These are phyloP conservation scores for Harrya chromipes DNA, from an alignment of 768 basidiomycete genomes.

Conservation along the genomic window DNA sequence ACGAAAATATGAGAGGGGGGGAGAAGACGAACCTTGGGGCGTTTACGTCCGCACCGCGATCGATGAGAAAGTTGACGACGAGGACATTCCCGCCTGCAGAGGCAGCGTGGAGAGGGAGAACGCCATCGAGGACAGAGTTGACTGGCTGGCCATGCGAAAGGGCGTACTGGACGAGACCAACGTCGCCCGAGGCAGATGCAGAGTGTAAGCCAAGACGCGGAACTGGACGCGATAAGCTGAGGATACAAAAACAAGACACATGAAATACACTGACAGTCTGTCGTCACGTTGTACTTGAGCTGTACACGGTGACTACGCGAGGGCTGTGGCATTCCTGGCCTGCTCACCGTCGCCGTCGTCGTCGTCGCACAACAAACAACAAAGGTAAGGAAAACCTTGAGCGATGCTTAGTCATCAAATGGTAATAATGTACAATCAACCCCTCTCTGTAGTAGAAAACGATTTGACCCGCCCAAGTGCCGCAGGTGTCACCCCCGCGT, in stretches of 20 bases:
- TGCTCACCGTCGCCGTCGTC: conserved; percentile 2
- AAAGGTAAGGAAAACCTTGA: not conserved
- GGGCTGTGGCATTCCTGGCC: conserved; percentile 30
- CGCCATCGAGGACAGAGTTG: conserved; percentile 93
- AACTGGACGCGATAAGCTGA: conserved; percentile 40
- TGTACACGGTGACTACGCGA: conserved; percentile 40
- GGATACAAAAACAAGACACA: not conserved
- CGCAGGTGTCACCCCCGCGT: conserved; percentile 23
- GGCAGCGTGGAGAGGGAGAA: conserved; percentile 95
- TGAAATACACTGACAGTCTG: conserved; percentile 42
- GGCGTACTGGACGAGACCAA: conserved; percentile 91
- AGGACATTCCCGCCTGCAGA: conserved; percentile 86
- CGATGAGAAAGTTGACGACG: conserved; percentile 86
- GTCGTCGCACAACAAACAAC: conserved; percentile 3
- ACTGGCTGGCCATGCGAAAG: conserved; percentile 92
- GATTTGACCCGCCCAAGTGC: conserved; percentile 22
- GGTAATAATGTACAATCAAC: not conserved
- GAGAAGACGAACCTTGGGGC: conserved; percentile 68
- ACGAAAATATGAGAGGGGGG: conserved; percentile 3
- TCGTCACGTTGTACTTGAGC: conserved; percentile 51
- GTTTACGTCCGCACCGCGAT: conserved; percentile 97
- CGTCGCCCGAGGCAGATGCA: conserved; percentile 80
- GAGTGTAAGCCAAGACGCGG: conserved; percentile 75
- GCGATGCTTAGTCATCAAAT: conserved; percentile 16
- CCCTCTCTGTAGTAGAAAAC: conserved; percentile 14